phyloP scores from a whole-genome alignment of 495 filamentous ascomycete species.

The Xeromyces bisporus region DNA sequence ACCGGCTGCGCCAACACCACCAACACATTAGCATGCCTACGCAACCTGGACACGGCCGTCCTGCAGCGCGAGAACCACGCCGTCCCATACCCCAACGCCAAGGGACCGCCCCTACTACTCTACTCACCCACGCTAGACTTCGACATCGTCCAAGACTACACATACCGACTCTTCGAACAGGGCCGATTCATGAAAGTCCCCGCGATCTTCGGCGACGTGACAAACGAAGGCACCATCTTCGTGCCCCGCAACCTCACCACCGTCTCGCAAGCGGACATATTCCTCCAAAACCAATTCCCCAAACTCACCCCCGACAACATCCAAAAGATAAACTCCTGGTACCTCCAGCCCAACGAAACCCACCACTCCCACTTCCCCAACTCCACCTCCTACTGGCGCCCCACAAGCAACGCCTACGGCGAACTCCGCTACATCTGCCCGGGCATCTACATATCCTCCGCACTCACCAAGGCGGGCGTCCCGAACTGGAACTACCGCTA shows the following conservation, averaged over 20 bases:
- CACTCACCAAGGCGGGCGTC: constrained; percentile 20
- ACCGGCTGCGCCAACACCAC: constrained; percentile 31
- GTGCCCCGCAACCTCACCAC: constrained; percentile 32
- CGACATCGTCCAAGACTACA: constrained; percentile 40
- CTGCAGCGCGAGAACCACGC: constrained; percentile 38
- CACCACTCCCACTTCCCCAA: constrained; percentile 27
- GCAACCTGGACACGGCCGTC: constrained; percentile 25
- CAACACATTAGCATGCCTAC: constrained; percentile 42
- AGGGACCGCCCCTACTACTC: constrained; percentile 33
- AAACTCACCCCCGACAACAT: constrained; percentile 36
- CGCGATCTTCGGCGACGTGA: constrained; percentile 51
- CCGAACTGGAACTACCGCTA: constrained; percentile 48
- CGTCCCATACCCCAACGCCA: constrained; percentile 36
- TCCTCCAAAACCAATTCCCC: constrained; percentile 48
- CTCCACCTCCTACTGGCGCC: constrained; percentile 37
- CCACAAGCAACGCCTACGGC: constrained; percentile 46
- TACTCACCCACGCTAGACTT: constrained; percentile 44
- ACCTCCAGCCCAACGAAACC: constrained; percentile 30
- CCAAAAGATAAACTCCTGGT: constrained; percentile 37
- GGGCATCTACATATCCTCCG: constrained; percentile 35
- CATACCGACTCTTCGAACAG: constrained; percentile 37
- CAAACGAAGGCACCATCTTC: constrained; percentile 55
- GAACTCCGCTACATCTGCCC: constrained; percentile 64
- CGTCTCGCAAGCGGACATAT: constrained; percentile 29
- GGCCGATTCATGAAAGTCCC: constrained; percentile 52